Base-by-base conservation (phyloP, 257 asterid species). In the Solanum paucissectum region DNA sequence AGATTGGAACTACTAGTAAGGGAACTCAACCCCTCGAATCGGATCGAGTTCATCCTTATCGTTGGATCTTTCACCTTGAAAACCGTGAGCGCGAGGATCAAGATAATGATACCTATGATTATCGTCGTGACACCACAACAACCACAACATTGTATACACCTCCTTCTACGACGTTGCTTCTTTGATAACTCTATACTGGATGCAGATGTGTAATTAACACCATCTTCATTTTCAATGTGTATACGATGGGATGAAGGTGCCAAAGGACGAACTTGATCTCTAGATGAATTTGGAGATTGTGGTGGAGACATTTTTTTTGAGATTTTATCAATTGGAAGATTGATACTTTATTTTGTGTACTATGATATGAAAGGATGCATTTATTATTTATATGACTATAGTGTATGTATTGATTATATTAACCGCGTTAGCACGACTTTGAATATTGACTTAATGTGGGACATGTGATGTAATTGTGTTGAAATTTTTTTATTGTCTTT, bases 81-180 rank as follows among this genome's bases (percentile, higher is more conserved):
- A 71, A 91, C 84, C 0, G 94, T 90, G 85, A 92, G 89, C 1
- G 86, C 83, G 0, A 92, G 89, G 1, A 89, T 84, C n/a, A 90
- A 58, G 6, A 88, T 37, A 2, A 86, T 13, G 20, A 86, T 85
- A 46, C 69, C 86, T n/a, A 79, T 5, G 3, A 91, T 81, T 33
- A 92, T 16, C 1, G 83, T 44, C 21, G 87, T 36, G 0, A 90
- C 85, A 1, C 88, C 87, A 32, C 60, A 13, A 87, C 94, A 92
- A 55, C 91, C 89, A 27, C 91, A 90, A 27, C 91, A 92, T n/a
- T 27, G 29, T 40, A 92, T 52, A 11, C 88, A 91, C 37, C 87
- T 88, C 40, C 83, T 86, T 68, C 89, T 87, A 81, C 87, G 88
- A 74, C 87, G 87, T 62, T 23, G 25, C 66, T 84, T 37, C 1